Evolutionary conservation across 192 early-diverging fungal genomes (phyloP).

Genomic region (Entophlyctis luteolus): DNA sequence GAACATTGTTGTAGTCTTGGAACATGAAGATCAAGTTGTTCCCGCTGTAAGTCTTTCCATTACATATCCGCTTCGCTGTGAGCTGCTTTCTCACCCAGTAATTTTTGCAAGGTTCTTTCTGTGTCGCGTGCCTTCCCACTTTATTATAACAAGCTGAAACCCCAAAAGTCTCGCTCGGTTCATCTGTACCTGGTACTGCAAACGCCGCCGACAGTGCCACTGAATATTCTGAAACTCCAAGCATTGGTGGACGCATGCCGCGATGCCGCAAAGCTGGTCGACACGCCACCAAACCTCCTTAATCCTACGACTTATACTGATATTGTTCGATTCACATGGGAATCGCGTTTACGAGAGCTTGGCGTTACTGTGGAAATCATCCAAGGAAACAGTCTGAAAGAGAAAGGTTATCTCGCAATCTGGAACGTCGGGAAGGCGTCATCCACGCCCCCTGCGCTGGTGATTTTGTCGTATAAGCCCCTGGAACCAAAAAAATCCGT

Average conservation of each 20-base stretch:
- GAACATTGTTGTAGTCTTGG: neutral
- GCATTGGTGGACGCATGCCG: slow-evolving; percentile 31
- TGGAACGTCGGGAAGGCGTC: slow-evolving; percentile 50
- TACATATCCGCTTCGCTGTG: slow-evolving; percentile 7
- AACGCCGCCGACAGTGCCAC: neutral
- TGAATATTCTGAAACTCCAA: neutral
- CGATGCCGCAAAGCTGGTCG: slow-evolving; percentile 37
- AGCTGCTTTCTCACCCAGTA: neutral
- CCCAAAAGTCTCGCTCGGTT: slow-evolving; percentile 15
- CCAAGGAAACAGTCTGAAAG: slow-evolving; percentile 42
- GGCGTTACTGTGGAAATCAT: slow-evolving; percentile 43
- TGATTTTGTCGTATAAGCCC: slow-evolving; percentile 37
- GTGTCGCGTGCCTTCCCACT: slow-evolving; percentile 38
- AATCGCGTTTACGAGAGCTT: slow-evolving; percentile 20
- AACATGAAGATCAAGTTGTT: slow-evolving; percentile 5
- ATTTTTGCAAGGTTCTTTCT: slow-evolving; percentile 9
- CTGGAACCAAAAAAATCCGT: slow-evolving; percentile 30
- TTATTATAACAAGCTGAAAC: slow-evolving; percentile 29
- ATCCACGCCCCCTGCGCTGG: slow-evolving; percentile 42
- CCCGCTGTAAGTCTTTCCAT: slow-evolving; percentile 21
- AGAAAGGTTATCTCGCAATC: slow-evolving; percentile 41
- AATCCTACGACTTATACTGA: slow-evolving; percentile 42
- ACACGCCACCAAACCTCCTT: slow-evolving; percentile 46
- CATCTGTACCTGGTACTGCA: slow-evolving; percentile 22
- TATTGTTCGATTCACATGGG: slow-evolving; percentile 30